Conservation (phyloP, 2,329 filamentous ascomycete genomes). For the Neopestalotiopsis sp. region DNA sequence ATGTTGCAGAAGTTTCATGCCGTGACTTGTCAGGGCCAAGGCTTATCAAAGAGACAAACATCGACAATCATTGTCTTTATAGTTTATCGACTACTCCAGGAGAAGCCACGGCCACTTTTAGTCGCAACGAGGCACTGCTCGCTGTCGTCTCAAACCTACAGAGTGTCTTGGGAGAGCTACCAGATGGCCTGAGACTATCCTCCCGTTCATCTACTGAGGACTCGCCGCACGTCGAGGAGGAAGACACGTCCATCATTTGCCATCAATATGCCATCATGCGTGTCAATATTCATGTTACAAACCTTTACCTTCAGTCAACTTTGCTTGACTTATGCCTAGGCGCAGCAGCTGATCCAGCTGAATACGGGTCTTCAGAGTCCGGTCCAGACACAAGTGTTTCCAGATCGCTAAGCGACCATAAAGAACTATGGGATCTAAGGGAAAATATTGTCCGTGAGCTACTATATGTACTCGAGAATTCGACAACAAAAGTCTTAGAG, state of each 20-base stretch:
- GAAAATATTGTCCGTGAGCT: background rate
- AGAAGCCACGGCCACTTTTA: background rate
- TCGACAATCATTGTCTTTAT: background rate
- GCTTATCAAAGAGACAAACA: background rate
- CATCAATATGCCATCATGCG: slow-evolving; percentile 29
- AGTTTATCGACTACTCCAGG: background rate
- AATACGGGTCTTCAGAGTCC: slow-evolving; percentile 8
- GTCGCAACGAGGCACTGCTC: background rate
- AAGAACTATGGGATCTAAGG: background rate
- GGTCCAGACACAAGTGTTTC: background rate
- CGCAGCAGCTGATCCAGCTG: slow-evolving; percentile 6
- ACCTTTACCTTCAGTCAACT: slow-evolving; percentile 29
- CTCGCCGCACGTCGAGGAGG: background rate
- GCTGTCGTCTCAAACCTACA: background rate
- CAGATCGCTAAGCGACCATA: background rate
- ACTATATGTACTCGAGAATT: background rate
- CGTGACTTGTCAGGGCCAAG: background rate
- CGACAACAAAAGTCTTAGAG: slow-evolving; percentile 22
- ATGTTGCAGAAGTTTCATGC: background rate
- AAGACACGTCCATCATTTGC: background rate
- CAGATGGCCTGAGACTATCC: background rate
- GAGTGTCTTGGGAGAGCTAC: background rate
- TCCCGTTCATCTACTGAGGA: background rate
- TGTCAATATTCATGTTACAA: slow-evolving; percentile 31
- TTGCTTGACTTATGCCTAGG: slow-evolving; percentile 27